A percentile compares a stretch with the other conserved stretches of the same genome.
These are phyloP conservation scores for Bacterosira constricta DNA, from an alignment of 108 stramenopile species.

Conservation along the genomic window DNA sequence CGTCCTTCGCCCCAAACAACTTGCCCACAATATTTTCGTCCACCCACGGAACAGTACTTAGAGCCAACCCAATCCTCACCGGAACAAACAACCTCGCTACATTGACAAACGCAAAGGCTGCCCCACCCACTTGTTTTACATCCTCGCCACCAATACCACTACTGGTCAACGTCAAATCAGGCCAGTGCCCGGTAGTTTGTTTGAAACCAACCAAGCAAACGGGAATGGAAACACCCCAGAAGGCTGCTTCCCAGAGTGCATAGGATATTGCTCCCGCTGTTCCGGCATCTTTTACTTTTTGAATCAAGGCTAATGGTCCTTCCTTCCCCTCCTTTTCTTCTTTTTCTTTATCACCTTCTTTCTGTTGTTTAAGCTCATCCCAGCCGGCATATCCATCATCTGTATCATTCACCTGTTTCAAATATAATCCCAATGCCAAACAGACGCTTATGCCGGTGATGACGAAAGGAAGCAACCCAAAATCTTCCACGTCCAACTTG, in stretches of 20 bases:
- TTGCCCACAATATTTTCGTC: slow-evolving; percentile 19
- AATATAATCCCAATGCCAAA: slow-evolving; percentile 9
- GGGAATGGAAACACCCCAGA: slow-evolving; percentile 30
- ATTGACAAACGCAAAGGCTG: slow-evolving; percentile 47
- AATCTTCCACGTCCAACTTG: not conserved
- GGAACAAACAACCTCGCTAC: slow-evolving; percentile 43
- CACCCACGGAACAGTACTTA: slow-evolving; percentile 37
- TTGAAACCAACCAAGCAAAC: slow-evolving; percentile 16
- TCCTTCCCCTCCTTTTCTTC: slow-evolving; percentile 56
- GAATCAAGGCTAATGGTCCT: too few species aligned
- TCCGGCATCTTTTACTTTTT: slow-evolving; percentile 79
- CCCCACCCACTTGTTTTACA: slow-evolving; percentile 24
- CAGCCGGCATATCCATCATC: not conserved
- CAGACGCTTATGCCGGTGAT: not conserved
- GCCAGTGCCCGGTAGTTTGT: slow-evolving; percentile 37
- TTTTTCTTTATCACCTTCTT: slow-evolving; percentile 28
- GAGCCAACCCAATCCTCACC: slow-evolving; percentile 37
- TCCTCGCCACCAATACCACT: slow-evolving; percentile 39
- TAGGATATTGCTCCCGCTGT: slow-evolving; percentile 77
- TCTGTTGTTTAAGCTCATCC: not conserved
- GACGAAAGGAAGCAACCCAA: not conserved
- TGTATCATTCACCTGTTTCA: not conserved
- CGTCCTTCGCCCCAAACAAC: not conserved
- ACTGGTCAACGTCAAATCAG: slow-evolving; percentile 35
- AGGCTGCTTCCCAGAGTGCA: slow-evolving; percentile 75